Conservation (phyloP, 2,329 filamentous ascomycete species). For the Neopestalotiopsis sp. region DNA sequence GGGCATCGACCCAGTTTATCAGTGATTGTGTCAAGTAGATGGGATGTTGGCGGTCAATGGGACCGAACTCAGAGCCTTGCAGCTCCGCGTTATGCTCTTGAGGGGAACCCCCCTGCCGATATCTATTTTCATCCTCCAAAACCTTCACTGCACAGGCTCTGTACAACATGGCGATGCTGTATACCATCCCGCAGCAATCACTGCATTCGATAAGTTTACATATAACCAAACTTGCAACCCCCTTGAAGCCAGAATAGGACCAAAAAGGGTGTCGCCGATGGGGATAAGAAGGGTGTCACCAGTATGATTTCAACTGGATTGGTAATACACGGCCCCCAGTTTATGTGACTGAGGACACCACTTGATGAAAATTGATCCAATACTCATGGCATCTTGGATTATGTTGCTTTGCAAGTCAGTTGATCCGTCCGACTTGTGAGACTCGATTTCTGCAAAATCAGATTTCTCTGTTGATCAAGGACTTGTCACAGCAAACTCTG, state of each 20-base stretch:
- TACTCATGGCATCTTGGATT: too few species aligned
- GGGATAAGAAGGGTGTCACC: background rate
- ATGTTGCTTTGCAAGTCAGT: too few species aligned
- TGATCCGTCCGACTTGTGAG: too few species aligned
- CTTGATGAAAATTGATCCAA: too few species aligned
- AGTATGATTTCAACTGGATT: background rate
- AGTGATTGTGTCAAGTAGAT: background rate
- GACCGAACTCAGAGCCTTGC: background rate
- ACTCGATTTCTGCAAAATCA: too few species aligned
- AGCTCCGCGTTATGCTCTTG: background rate
- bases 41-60: background rate
- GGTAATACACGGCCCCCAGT: background rate
- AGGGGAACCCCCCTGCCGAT: background rate
- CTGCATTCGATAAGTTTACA: background rate
- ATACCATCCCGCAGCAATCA: background rate
- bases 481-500: background rate
- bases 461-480: background rate
- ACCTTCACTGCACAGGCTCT: background rate
- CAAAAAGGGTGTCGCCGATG: too few species aligned
- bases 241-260: too few species aligned
- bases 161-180: background rate
- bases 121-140: background rate
- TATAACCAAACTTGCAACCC: background rate
- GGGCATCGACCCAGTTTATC: background rate
- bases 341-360: background rate